These are phyloP conservation scores for Phoma sp. DNA, from an alignment of 2,329 filamentous ascomycete genomes.

Conservation along the genomic window DNA sequence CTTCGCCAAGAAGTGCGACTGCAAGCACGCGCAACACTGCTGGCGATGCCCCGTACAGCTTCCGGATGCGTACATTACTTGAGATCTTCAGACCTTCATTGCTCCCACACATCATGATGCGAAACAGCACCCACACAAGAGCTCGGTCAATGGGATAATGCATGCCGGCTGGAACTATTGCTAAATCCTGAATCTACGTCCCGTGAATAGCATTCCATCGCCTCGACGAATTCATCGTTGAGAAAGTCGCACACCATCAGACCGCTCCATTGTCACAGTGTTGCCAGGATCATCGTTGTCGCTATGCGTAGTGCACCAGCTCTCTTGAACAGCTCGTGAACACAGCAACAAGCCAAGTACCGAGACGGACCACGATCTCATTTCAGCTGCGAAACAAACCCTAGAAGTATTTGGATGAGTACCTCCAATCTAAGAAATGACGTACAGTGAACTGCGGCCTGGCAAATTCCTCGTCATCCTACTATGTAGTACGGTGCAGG, in stretches of 20 bases:
- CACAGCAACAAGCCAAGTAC: too few relatives aligned
- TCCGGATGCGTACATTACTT: neutral
- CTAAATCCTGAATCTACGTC: neutral
- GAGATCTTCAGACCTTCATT: neutral
- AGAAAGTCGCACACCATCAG: neutral
- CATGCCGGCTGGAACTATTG: neutral
- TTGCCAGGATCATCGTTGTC: too few relatives aligned
- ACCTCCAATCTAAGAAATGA: too few relatives aligned
- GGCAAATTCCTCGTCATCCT: neutral
- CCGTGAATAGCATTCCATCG: neutral
- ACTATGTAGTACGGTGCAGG: neutral
- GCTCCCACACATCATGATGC: neutral
- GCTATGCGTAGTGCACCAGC: too few relatives aligned
- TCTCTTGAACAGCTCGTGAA: too few relatives aligned
- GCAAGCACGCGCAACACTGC: slow-evolving; percentile 2
- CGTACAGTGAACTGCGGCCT: too few relatives aligned
- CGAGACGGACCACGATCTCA: too few relatives aligned
- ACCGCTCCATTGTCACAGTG: too few relatives aligned
- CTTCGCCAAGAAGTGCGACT: slow-evolving; percentile 1
- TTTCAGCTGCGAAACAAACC: too few relatives aligned
- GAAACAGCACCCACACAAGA: neutral
- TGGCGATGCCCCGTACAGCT: neutral
- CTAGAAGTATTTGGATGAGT: too few relatives aligned
- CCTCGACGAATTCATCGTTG: neutral
- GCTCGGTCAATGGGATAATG: neutral